A percentile compares a stretch with the other conserved stretches of the same genome.
phyloP scores from a whole-genome alignment of 208 protist genomes.

The Angomonas desouzai region DNA sequence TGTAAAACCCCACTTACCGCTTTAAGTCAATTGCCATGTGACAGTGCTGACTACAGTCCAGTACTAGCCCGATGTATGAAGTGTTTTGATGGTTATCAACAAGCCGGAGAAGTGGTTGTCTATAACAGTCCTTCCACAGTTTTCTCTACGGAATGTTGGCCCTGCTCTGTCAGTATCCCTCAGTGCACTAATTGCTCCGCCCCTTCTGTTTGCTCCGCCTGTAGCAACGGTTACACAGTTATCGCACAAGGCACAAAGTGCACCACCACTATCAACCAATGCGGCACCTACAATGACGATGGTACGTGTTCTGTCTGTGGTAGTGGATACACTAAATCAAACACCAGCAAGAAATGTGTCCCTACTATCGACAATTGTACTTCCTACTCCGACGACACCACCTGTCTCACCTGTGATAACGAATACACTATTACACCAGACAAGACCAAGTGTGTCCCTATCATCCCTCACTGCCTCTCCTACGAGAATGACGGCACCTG shows the following conservation, averaged over 20 bases:
- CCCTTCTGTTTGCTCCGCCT: background rate
- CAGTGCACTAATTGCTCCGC: background rate
- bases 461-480: background rate
- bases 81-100: background rate
- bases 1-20: background rate
- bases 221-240: background rate
- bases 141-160: background rate
- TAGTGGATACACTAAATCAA: background rate
- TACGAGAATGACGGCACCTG: background rate
- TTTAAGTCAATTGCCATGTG: background rate
- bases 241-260: background rate
- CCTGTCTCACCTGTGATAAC: background rate
- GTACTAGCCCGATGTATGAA: background rate
- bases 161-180: background rate
- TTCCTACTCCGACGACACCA: background rate
- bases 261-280: background rate
- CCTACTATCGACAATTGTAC: background rate
- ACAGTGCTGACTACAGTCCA: background rate
- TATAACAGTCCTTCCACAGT: background rate
- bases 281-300: background rate
- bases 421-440: background rate
- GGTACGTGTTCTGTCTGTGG: background rate
- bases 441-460: background rate
- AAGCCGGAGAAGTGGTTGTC: background rate
- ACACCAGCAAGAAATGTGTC: background rate